A percentile compares a stretch with the other conserved stretches of the same genome.
These are phyloP conservation scores for Endocalyx cinctus DNA, from an alignment of 2,329 filamentous ascomycete species.

Conservation along the genomic window DNA sequence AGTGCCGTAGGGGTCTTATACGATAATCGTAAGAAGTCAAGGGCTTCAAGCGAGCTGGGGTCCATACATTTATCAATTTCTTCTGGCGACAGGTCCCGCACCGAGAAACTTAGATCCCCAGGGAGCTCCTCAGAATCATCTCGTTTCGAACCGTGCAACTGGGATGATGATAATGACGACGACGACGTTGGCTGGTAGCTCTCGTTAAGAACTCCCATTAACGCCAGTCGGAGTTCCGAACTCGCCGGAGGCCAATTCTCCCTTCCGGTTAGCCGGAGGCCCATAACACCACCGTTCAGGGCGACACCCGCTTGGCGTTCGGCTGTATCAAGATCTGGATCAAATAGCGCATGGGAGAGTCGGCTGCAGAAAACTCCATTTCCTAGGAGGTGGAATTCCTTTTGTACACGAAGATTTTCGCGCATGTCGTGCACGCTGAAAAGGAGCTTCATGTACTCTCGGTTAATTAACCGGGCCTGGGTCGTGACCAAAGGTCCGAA, in stretches of 20 bases:
- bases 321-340: slow-evolving; percentile 73
- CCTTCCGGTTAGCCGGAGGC: slow-evolving; percentile 74
- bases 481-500: slow-evolving; percentile 68
- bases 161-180: too few relatives aligned
- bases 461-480: slow-evolving; percentile 74
- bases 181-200: slow-evolving; percentile 46
- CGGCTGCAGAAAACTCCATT: slow-evolving; percentile 79
- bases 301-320: slow-evolving; percentile 68
- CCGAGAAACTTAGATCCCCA: slow-evolving; percentile 73
- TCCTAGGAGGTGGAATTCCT: slow-evolving; percentile 76
- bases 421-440: slow-evolving; percentile 70
- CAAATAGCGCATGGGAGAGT: slow-evolving; percentile 79
- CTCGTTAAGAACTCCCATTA: slow-evolving; percentile 81
- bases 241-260: slow-evolving; percentile 90
- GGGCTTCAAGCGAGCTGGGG: slow-evolving; percentile 73
- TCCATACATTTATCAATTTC: slow-evolving; percentile 84
- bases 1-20: slow-evolving; percentile 75
- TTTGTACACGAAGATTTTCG: slow-evolving; percentile 69
- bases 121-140: slow-evolving; percentile 45
- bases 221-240: slow-evolving; percentile 82
- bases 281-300: slow-evolving; percentile 68
- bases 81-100: slow-evolving; percentile 71
- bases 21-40: slow-evolving; percentile 88
- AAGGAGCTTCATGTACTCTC: slow-evolving; percentile 68
- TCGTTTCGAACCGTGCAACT: too few relatives aligned